A percentile compares a stretch with the other conserved stretches of the same genome.
Conservation (phyloP, 768 basidiomycete genomes). For the Termitomyces sp. region DNA sequence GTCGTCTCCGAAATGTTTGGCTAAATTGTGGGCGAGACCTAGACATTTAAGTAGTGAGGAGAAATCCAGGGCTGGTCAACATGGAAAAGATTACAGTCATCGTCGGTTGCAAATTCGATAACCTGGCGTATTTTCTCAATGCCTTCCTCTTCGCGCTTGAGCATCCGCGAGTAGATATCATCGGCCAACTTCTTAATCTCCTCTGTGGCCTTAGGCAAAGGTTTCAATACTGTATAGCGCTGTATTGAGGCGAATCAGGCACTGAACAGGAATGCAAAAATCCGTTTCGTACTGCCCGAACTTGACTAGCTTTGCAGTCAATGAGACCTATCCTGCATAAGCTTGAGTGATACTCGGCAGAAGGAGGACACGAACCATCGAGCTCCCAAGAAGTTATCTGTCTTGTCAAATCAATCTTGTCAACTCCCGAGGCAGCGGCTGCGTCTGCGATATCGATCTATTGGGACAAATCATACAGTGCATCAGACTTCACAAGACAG, state of each 20-base stretch:
- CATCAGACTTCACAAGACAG: not conserved
- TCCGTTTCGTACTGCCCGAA: constrained; percentile 7
- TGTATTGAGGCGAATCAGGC: not conserved
- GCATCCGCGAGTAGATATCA: constrained; percentile 6
- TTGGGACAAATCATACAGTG: not conserved
- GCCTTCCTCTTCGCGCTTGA: constrained; percentile 12
- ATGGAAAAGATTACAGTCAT: constrained; percentile 9
- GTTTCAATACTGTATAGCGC: constrained; percentile 11
- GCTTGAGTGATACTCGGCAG: not conserved
- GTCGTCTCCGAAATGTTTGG: constrained; percentile 41
- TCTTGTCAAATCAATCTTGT: constrained; percentile 7
- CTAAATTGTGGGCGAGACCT: constrained; percentile 41
- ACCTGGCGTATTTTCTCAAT: constrained; percentile 10
- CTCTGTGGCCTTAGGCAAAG: constrained; percentile 3
- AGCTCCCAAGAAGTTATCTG: constrained; percentile 14
- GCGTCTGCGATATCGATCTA: constrained; percentile 10
- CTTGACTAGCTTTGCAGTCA: constrained; percentile 11
- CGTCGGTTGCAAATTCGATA: constrained; percentile 12
- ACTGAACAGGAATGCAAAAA: not conserved
- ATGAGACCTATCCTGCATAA: constrained; percentile 3
- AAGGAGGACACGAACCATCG: constrained; percentile 1
- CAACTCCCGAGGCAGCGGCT: constrained; percentile 3
- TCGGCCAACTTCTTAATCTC: constrained; percentile 9
- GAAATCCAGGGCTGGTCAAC: not conserved
- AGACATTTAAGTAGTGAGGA: not conserved